Evolutionary conservation across 345 rosid species (phyloP).

Genomic region (Diplotaxis tenuifolia): DNA sequence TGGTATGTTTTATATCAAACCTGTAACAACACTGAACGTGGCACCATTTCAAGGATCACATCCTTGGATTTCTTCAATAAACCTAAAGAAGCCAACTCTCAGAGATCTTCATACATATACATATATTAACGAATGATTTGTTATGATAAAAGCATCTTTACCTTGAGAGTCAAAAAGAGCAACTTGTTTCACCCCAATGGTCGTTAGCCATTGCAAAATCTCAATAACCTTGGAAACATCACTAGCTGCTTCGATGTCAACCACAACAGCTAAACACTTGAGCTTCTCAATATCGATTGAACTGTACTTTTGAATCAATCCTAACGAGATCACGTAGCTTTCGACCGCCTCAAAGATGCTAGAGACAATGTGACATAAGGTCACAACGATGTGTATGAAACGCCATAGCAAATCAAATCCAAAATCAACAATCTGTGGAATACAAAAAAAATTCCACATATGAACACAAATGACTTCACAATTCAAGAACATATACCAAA

Average conservation of each 20-base stretch:
- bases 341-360: constrained; percentile 43
- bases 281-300: constrained; percentile 52
- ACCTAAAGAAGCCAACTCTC: constrained; percentile 47
- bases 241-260: constrained; percentile 55
- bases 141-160: constrained; percentile 25
- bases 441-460: background rate
- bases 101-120: background rate
- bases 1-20: constrained; percentile 8
- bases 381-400: constrained; percentile 59
- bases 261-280: constrained; percentile 58
- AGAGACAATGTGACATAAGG: constrained; percentile 47
- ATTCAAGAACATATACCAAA: too few species aligned
- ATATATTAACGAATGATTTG: background rate
- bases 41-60: constrained; percentile 47
- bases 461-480: background rate
- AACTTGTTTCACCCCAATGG: constrained; percentile 61
- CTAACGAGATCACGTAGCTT: constrained; percentile 61
- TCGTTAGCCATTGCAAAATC: constrained; percentile 65
- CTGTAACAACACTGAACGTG: constrained; percentile 43
- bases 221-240: constrained; percentile 38
- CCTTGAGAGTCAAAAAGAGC: constrained; percentile 85
- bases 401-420: constrained; percentile 57
- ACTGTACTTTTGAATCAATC: constrained; percentile 48
- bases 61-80: constrained; percentile 75
- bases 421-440: constrained; percentile 46